These are phyloP conservation scores for Cutaneotrichosporon daszewskae DNA, from an alignment of 1,284 basidiomycete genomes.

Conservation along the genomic window DNA sequence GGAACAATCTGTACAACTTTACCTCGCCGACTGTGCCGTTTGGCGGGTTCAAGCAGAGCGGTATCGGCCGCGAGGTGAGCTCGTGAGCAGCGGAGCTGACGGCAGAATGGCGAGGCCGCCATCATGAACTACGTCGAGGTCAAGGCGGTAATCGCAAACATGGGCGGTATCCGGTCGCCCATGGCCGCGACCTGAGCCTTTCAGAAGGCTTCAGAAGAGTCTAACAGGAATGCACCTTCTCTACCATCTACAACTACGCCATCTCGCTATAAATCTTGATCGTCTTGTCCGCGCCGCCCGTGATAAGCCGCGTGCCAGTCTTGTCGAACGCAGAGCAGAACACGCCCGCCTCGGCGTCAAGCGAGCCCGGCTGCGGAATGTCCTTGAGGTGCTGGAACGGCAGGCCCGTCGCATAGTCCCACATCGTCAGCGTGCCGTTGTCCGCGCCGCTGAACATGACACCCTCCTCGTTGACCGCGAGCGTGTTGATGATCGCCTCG, in stretches of 20 bases:
- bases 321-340: conserved; percentile 96
- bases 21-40: conserved; percentile 64
- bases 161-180: conserved; percentile 14
- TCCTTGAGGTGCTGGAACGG: conserved; percentile 94
- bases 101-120: conserved; percentile 8
- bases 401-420: conserved; percentile 91
- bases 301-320: conserved; percentile 90
- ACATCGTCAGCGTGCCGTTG: conserved; percentile 80
- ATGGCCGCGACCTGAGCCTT: conserved; percentile 10
- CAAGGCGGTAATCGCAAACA: conserved; percentile 46
- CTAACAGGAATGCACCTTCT: too few species aligned
- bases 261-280: conserved; percentile 61
- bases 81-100: too few species aligned
- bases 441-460: conserved; percentile 95
- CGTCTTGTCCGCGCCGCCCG: conserved; percentile 96
- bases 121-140: conserved; percentile 16
- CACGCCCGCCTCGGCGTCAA: conserved; percentile 87
- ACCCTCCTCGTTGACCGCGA: conserved; percentile 89
- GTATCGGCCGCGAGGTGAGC: conserved; percentile 40
- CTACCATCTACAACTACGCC: conserved; percentile 18
- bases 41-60: conserved; percentile 60
- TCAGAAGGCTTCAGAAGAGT: too few species aligned
- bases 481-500: conserved; percentile 94
- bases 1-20: conserved; percentile 16
- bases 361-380: conserved; percentile 89